Conservation (phyloP, 1,139 yeast genomes). For the Geotrichum cucujoidarum region DNA sequence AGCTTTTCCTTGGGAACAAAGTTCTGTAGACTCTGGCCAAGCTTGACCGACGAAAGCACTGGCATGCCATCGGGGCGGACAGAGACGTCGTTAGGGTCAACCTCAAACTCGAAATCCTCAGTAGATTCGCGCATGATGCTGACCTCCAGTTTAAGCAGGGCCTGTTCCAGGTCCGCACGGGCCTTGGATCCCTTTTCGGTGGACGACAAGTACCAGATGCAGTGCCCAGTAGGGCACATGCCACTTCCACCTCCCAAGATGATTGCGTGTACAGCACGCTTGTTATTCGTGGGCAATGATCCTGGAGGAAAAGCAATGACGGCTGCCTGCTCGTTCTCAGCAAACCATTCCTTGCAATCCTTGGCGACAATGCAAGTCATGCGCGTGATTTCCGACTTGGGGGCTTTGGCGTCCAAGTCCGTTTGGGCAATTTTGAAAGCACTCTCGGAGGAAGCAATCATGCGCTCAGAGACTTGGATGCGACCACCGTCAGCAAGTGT, state of each 20-base stretch:
- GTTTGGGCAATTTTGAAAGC: conserved; percentile 50
- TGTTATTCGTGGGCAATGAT: conserved; percentile 63
- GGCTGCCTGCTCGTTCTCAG: conserved; percentile 76
- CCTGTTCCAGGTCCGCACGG: conserved; percentile 72
- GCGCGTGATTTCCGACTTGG: conserved; percentile 51
- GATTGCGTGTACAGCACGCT: conserved; percentile 73
- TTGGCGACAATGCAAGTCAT: conserved; percentile 78
- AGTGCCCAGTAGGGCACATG: conserved; percentile 81
- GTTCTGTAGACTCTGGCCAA: conserved; percentile 78
- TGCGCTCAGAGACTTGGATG: conserved; percentile 69
- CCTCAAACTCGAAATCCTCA: conserved; percentile 47
- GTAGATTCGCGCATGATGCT: conserved; percentile 76
- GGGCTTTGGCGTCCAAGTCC: conserved; percentile 34
- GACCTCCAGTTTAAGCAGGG: conserved; percentile 71
- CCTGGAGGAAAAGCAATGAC: conserved; percentile 92
- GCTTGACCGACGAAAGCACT: conserved; percentile 69
- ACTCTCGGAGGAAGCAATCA: conserved; percentile 39
- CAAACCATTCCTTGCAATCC: conserved; percentile 88
- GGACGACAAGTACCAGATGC: conserved; percentile 86
- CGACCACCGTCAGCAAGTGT: conserved; percentile 70
- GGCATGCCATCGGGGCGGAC: conserved; percentile 58
- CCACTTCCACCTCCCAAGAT: conserved; percentile 89
- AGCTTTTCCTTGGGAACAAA: conserved; percentile 78
- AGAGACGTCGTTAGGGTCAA: conserved; percentile 54
- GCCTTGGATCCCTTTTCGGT: conserved; percentile 64